Base-by-base conservation (phyloP, 768 basidiomycete species). In the Pleurotus giganteus region DNA sequence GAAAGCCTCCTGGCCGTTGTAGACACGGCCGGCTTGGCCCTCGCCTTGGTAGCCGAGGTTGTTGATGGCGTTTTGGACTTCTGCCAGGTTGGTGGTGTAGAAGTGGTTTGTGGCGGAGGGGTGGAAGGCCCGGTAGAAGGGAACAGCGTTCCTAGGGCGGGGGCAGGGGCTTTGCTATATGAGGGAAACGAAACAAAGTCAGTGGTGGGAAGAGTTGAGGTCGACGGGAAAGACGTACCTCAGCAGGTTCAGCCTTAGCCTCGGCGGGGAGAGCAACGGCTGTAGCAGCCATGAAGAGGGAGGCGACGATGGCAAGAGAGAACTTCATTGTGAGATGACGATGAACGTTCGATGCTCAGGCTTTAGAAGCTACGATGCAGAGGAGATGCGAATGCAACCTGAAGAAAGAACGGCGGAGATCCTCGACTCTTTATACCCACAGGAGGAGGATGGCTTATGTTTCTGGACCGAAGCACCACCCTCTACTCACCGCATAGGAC, bases 81-180 rank as follows among this genome's bases (percentile, higher is more conserved):
- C 57, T 11, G 12, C 21, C 27, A 21, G 27, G 44, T 39, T 52
- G 29, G 60, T 56, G 21, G 60, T 60, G 51, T 47, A 58, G 39
- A 56, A 60, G 39, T 60, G 57, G 19, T 56, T 41, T 17, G 4
- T 26, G 3, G 31, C 49, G 9, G 21, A 36, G 6, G 15, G 27
- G 36, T 41, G 29, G 50, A 41, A 60, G 36, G 52, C 34, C 21
- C 60, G 57, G 36, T 56, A 58, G 23, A 60, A 44, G 8, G 60
- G 57, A 12, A 41, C 42, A 12, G 49, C 29, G 19, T 21, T 23
- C 8, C 49, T 13, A 7, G 13, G 8, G 19, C 11, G 34, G 34
- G 34, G 49, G 29, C 32, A 37, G 29, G 19, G 34, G 12, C 12
- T 19, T 17, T 24, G 32, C 15, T 13, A 21, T 17, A 7, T 4